Evolutionary conservation across 257 asterid genomes (phyloP), one percentile per base, ranked within the genome.

Genomic region (Echites panduratus): DNA sequence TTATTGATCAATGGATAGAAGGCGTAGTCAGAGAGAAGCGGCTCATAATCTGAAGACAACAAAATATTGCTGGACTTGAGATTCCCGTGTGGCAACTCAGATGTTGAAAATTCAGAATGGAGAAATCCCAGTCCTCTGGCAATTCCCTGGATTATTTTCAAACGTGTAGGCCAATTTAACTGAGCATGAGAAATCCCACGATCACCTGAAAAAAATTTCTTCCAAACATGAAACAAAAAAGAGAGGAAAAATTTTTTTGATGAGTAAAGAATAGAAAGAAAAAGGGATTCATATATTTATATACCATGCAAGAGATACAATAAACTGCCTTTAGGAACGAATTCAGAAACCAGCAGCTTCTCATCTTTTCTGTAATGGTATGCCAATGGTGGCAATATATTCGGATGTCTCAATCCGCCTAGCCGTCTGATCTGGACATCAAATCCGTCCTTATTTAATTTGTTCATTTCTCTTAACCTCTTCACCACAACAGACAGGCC

Each of bases 51-150:
- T 45, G 79, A 24, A 1, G 88, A 71, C 0, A 95, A 83, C 24
- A 95, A 91, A 48, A 95, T 80, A 82, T 95, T 95, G 92, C 96
- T 87, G 3, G 99, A 92, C 78, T 95, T 95, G 56, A 92, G 96
- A 48, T 95, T 90, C 32, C 99, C 99, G 62, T 95, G 99, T 44
- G 98, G 99, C 16, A 92, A 70, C 19, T 86, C 92, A 38, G 79
- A 64, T 68, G 78, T 59, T 50, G 91, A 59, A 41, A 87, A 92
- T 70, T 92, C 96, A 0, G 85, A 78, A 83, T 92, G 99, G 70
- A 95, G 94, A 83, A 82, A 95, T 22, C 87, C 92, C 92, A 92
- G 77, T 13, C 98, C 99, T 0, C 82, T 89, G 0, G 90, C 96
- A 4, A 90, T 81, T 53, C 99, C 99, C 41, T 86, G 87, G 63